Evolutionary conservation across 768 basidiomycete species (phyloP), one percentile per base, ranked within the genome.

Genomic region (Auricularia cornea): DNA sequence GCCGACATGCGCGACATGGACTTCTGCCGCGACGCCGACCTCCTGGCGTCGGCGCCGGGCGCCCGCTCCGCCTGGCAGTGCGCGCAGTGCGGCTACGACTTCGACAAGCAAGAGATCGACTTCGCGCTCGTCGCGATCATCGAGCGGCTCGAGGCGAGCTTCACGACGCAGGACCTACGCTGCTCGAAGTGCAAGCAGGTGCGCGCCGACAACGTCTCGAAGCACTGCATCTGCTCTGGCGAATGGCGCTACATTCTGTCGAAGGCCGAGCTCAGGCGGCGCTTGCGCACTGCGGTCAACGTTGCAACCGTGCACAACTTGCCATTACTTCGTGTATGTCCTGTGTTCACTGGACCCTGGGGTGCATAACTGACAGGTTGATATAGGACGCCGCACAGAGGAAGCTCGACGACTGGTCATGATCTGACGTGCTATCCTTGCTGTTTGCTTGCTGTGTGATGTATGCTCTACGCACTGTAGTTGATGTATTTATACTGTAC

Each of bases 141-240:
- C 28, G 82, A 84, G 52, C 73, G 80, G 18, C 76, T 93, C 41
- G 87, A 94, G 73, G 80, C 85, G 35, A 79, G 84, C 35, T 94
- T 90, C 68, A 83, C 90, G 31, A 88, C 94, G 70, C 94, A 98
- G 74, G 97, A 99, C 72, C 76, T 98, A 65, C 82, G 86, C 11
- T 99, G 97, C 72, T 74, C 78, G 8, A 94, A 90, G 69, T 99
- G 97, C 77, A 85, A 89, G 72, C 92, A 94, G 75, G 84, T 97
- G 65, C 94, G 91, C 66, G 84, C 89, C 57, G 92, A 95, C 71
- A 94, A 93, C 71, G 81, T 98, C 23, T 87, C 91, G 20, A 77
- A 85, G 65, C 88, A 88, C 62, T 98, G 96, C 71, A 80, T 83
- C 30, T 98, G 97, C 72, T 97, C 95, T 20, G 96, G 94, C 14